Evolutionary conservation across 1,284 basidiomycete species (phyloP).

Genomic region (Microbotryum lychnidis-dioicae): DNA sequence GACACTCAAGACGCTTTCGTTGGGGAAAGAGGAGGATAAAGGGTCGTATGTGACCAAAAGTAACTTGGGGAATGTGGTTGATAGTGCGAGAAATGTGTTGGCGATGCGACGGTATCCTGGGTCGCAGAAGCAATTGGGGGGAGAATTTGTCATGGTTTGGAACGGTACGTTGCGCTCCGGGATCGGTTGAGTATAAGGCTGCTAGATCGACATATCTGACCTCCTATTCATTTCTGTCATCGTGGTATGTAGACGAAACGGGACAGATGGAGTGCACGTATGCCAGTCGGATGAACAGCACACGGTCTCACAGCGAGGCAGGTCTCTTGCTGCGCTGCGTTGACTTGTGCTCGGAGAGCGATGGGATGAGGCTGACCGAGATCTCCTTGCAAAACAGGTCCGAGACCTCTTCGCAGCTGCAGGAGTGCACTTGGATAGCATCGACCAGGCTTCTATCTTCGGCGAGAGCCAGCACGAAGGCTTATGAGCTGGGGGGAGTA

Average conservation of each 20-base stretch:
- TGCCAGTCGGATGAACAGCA: constrained; percentile 27
- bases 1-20: constrained; percentile 20
- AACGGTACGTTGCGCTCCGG: too few species aligned
- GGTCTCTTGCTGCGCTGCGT: background rate
- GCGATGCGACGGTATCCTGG: constrained; percentile 25
- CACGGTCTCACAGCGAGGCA: constrained; percentile 23
- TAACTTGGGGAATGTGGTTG: background rate
- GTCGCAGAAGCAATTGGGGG: constrained; percentile 25
- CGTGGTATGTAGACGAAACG: background rate
- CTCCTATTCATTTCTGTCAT: too few species aligned
- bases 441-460: constrained; percentile 16
- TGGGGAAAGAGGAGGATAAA: constrained; percentile 25
- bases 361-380: background rate
- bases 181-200: too few species aligned
- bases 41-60: constrained; percentile 10
- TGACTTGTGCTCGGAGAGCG: background rate
- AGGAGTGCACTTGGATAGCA: constrained; percentile 13
- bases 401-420: constrained; percentile 24
- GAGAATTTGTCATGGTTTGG: constrained; percentile 23
- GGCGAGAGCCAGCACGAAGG: background rate
- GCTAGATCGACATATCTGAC: too few species aligned
- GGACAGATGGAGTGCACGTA: constrained; percentile 15
- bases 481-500: too few species aligned
- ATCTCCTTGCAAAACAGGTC: constrained; percentile 4
- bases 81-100: constrained; percentile 9